phyloP scores from a whole-genome alignment of 2,329 filamentous ascomycete species.

The Xylariaceae sp. region DNA sequence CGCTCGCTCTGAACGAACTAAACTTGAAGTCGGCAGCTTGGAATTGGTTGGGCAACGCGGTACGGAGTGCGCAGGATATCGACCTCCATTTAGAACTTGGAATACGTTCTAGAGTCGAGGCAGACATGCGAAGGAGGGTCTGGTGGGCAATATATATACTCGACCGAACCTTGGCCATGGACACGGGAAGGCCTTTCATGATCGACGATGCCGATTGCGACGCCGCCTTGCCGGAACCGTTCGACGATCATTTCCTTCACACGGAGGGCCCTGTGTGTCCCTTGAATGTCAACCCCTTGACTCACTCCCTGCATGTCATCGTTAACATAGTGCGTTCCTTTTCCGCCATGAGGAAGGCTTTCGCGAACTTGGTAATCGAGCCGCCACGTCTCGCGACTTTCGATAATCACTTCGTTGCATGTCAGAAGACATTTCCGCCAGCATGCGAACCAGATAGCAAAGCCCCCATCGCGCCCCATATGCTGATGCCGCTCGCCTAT shows the following conservation, averaged over 20 bases:
- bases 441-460: conserved; percentile 70
- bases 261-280: conserved; percentile 57
- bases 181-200: conserved; percentile 76
- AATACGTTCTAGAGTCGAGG: conserved; percentile 73
- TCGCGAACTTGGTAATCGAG: conserved; percentile 69
- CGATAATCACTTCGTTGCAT: conserved; percentile 78
- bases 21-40: conserved; percentile 85
- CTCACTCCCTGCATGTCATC: conserved; percentile 74
- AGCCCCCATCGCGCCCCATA: conserved; percentile 71
- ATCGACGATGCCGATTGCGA: conserved; percentile 92
- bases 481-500: conserved; percentile 74
- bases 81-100: conserved; percentile 77
- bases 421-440: conserved; percentile 74
- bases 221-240: conserved; percentile 73
- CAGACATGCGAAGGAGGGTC: conserved; percentile 81
- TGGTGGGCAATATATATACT: conserved; percentile 96
- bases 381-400: conserved; percentile 72
- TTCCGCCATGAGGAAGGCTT: conserved; percentile 69
- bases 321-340: conserved; percentile 83
- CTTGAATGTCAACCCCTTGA: conserved; percentile 57
- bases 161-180: conserved; percentile 79
- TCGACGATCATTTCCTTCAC: conserved; percentile 78
- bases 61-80: conserved; percentile 81
- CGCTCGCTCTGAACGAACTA: conserved; percentile 80
- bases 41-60: conserved; percentile 80